Evolutionary conservation across 2,329 filamentous ascomycete genomes (phyloP).

Genomic region (Cladobotryum mycophilum): DNA sequence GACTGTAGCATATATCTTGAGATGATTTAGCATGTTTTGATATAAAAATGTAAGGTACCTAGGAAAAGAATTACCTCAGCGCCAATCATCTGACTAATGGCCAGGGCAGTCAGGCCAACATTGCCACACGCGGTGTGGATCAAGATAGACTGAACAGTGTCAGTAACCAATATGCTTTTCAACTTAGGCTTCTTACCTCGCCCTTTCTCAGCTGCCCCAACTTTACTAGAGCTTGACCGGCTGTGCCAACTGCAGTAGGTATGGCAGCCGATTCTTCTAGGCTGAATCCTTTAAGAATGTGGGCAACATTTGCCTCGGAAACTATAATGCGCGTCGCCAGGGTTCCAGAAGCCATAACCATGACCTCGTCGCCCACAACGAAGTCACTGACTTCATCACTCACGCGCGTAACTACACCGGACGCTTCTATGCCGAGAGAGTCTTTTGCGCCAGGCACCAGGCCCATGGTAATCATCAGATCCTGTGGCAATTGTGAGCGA

Average conservation of each 20-base stretch:
- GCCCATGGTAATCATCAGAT: constrained; percentile 11
- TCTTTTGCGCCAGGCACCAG: constrained; percentile 7
- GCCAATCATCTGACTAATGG: constrained; percentile 2
- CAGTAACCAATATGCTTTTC: too few relatives aligned
- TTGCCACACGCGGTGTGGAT: constrained; percentile 7
- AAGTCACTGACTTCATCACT: not conserved
- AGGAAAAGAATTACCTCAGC: constrained; percentile 18
- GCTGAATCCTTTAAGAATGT: constrained; percentile 23
- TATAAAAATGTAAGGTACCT: not conserved
- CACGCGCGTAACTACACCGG: not conserved
- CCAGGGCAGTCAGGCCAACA: constrained; percentile 3
- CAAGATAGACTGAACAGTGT: not conserved
- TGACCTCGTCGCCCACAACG: not conserved
- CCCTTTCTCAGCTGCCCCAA: constrained; percentile 16
- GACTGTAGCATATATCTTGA: constrained; percentile 22
- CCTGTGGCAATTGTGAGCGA: not conserved
- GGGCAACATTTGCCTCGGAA: constrained; percentile 4
- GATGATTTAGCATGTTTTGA: not conserved
- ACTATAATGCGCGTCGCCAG: not conserved
- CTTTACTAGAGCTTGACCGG: constrained; percentile 17
- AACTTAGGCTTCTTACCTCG: not conserved
- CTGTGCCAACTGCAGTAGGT: constrained; percentile 26
- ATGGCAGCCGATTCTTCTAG: constrained; percentile 24
- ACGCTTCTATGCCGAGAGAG: constrained; percentile 7
- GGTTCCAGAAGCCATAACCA: not conserved